Evolutionary conservation across 805 yeast species (phyloP).

Genomic region (Jamesozyma piceae): DNA sequence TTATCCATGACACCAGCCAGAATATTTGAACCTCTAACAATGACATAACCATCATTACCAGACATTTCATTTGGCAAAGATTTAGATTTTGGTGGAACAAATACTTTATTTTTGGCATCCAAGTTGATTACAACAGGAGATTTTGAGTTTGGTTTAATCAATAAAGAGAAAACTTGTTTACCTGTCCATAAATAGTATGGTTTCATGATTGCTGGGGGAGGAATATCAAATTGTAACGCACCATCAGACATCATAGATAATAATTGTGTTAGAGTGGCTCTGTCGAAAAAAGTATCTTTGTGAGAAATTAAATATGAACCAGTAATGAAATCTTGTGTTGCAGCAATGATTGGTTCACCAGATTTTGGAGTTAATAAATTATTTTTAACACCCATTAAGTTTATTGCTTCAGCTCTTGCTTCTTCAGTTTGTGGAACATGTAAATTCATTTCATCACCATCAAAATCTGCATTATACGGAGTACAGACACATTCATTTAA

Average conservation of each 20-base stretch:
- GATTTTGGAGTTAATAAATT: conserved; percentile 91
- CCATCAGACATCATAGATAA: conserved; percentile 96
- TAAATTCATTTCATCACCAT: conserved; percentile 98
- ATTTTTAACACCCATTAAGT: conserved; percentile 94
- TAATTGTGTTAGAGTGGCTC: conserved; percentile 73
- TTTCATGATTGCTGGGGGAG: conserved; percentile 89
- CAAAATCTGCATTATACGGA: conserved; percentile 98
- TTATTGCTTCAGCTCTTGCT: conserved; percentile 97
- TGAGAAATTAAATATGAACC: conserved; percentile 89
- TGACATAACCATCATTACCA: conserved; percentile 89
- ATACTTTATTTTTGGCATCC: conserved; percentile 92
- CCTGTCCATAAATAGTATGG: conserved; percentile 95
- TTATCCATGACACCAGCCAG: conserved; percentile 96
- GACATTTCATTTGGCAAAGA: conserved; percentile 88
- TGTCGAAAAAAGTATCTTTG: conserved; percentile 86
- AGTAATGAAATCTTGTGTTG: conserved; percentile 97
- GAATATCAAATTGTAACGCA: conserved; percentile 74
- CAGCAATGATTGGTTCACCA: conserved; percentile 99
- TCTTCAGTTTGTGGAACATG: conserved; percentile 99
- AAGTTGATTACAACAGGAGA: conserved; percentile 80
- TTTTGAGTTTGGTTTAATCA: conserved; percentile 69
- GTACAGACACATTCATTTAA: conserved; percentile 98
- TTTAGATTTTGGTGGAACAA: conserved; percentile 55
- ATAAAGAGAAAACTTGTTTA: conserved; percentile 81
- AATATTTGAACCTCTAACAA: conserved; percentile 82